Evolutionary conservation across 495 filamentous ascomycete species (phyloP).

Genomic region (Aspergillus heteromorphus): DNA sequence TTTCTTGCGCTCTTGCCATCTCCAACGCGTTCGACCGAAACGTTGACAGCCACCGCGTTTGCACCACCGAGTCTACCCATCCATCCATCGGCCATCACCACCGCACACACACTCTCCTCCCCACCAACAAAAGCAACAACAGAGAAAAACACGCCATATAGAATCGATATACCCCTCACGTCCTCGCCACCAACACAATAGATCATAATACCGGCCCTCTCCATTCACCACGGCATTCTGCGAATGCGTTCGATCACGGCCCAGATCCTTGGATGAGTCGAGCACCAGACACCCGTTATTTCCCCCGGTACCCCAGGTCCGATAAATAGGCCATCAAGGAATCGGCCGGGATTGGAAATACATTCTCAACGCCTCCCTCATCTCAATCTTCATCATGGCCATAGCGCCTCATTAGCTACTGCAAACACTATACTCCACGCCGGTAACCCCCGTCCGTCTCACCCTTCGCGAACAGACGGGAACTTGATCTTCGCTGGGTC

Average conservation of each 20-base stretch:
- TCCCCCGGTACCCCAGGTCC: constrained; percentile 57
- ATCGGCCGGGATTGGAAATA: neutral
- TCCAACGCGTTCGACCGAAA: constrained; percentile 32
- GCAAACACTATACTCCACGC: too few relatives aligned
- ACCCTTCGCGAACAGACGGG: constrained; percentile 24
- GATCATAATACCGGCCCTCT: constrained; percentile 67
- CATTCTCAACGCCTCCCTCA: constrained; percentile 61
- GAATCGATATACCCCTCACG: constrained; percentile 62
- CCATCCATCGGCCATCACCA: constrained; percentile 17
- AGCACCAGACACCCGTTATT: constrained; percentile 69
- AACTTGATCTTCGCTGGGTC: constrained; percentile 47
- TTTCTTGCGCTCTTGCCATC: constrained; percentile 21
- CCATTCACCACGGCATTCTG: constrained; percentile 55
- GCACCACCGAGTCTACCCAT: constrained; percentile 47
- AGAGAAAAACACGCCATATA: constrained; percentile 54
- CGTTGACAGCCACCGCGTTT: constrained; percentile 49
- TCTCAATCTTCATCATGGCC: constrained; percentile 72
- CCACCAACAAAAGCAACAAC: neutral
- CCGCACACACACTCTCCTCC: neutral
- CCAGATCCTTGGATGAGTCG: constrained; percentile 59
- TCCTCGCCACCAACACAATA: constrained; percentile 63
- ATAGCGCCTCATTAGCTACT: neutral
- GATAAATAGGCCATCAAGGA: constrained; percentile 69
- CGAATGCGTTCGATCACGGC: constrained; percentile 55
- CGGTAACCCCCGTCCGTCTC: neutral